phyloP scores from a whole-genome alignment of 441 rosid genomes.

The Gossypium davidsonii region DNA sequence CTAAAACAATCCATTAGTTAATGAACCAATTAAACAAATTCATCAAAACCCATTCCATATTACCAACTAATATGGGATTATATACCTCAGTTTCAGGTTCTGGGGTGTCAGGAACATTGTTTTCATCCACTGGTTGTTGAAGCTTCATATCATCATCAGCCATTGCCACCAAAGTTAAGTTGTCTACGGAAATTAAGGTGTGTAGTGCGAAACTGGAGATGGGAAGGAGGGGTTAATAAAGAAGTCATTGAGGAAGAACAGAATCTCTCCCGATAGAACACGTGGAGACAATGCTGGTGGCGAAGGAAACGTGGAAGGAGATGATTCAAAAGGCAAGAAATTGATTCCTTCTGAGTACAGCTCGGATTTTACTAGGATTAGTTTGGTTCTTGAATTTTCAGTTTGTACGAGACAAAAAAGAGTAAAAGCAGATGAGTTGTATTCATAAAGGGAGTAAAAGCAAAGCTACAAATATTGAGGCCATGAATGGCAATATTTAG shows the following conservation, averaged over 20 bases:
- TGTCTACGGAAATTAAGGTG: background rate
- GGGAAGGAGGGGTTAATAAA: background rate
- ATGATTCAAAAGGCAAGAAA: background rate
- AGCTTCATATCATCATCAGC: background rate
- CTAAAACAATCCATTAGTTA: background rate
- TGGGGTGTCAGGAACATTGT: background rate
- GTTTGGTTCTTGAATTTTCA: background rate
- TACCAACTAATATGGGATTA: background rate
- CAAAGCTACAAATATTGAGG: background rate
- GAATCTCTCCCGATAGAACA: background rate
- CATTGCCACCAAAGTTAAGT: conserved; percentile 7
- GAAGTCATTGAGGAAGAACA: background rate
- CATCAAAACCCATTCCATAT: background rate
- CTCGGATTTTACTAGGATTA: conserved; percentile 6
- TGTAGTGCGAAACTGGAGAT: background rate
- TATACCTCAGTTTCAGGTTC: conserved; percentile 9
- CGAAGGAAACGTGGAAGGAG: conserved; percentile 11
- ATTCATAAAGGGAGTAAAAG: background rate
- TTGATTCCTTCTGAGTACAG: conserved; percentile 6
- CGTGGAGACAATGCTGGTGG: conserved; percentile 8
- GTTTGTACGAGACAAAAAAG: conserved; percentile 11
- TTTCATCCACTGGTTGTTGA: conserved; percentile 4
- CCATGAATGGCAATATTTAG: background rate
- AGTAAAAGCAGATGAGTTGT: conserved; percentile 14
- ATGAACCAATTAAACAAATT: background rate